These are phyloP conservation scores for Gossypium gossypioides DNA, from an alignment of 441 rosid genomes.

Conservation along the genomic window DNA sequence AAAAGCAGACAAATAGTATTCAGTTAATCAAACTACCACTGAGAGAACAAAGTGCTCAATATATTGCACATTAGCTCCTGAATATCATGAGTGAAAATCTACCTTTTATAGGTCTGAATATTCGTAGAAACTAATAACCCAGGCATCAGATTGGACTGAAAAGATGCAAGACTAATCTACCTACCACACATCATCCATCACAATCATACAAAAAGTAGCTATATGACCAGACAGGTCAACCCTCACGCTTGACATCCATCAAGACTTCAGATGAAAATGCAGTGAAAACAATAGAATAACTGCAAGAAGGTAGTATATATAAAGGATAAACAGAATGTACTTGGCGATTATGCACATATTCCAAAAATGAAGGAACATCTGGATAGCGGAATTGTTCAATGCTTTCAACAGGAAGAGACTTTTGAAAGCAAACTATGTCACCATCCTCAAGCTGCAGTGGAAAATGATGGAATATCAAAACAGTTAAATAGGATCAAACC, in stretches of 20 bases:
- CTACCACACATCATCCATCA: background rate
- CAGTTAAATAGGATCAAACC: background rate
- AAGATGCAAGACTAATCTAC: background rate
- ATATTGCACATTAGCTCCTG: background rate
- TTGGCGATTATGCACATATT: constrained; percentile 47
- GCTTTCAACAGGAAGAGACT: constrained; percentile 21
- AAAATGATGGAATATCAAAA: background rate
- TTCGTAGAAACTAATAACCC: background rate
- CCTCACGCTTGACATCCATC: background rate
- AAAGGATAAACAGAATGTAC: constrained; percentile 19
- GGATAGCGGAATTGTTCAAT: constrained; percentile 33
- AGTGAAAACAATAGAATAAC: background rate
- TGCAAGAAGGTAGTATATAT: background rate
- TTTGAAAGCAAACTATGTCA: constrained; percentile 42
- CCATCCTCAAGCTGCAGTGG: constrained; percentile 44
- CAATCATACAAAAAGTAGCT: background rate
- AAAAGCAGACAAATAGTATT: background rate
- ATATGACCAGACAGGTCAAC: background rate
- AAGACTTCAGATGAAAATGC: background rate
- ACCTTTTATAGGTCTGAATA: background rate
- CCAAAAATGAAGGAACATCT: constrained; percentile 43
- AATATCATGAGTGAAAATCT: background rate
- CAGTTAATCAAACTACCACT: background rate
- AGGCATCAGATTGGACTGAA: background rate
- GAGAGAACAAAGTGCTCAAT: background rate